Percentiles rank a stretch among this genome's conserved stretches.
These are phyloP conservation scores for Candida nanaspora DNA, from an alignment of 805 yeast species.

Conservation along the genomic window DNA sequence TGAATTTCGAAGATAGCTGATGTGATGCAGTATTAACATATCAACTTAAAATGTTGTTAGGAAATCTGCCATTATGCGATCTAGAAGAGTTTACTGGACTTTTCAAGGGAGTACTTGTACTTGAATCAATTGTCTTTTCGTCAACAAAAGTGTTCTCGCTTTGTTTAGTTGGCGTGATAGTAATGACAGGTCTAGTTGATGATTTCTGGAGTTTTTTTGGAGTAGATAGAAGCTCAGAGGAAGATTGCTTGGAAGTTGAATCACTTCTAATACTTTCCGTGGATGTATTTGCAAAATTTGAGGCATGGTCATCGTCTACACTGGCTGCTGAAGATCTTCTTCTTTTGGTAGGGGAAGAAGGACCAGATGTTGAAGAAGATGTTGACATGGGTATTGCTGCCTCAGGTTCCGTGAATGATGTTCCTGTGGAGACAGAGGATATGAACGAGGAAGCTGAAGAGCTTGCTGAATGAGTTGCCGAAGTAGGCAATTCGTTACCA, in stretches of 20 bases:
- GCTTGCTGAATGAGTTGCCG: not conserved
- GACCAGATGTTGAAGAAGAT: not conserved
- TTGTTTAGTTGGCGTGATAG: not conserved
- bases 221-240: not conserved
- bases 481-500: not conserved
- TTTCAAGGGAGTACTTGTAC: slow-evolving; percentile 2
- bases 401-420: not conserved
- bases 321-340: slow-evolving; percentile 1
- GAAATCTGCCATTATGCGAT: slow-evolving; percentile 5
- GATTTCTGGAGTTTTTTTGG: not conserved
- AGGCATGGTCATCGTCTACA: too few relatives aligned
- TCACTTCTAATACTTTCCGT: not conserved
- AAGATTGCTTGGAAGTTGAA: not conserved
- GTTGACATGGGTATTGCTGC: not conserved
- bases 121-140: not conserved
- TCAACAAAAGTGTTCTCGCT: not conserved
- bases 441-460: not conserved
- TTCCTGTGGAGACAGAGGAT: not conserved
- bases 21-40: not conserved
- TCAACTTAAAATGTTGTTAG: slow-evolving; percentile 10
- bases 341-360: not conserved
- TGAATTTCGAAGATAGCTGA: too few relatives aligned
- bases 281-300: not conserved
- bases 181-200: too few relatives aligned
- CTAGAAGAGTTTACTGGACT: slow-evolving; percentile 1